A percentile compares a stretch with the other conserved stretches of the same genome.
Conservation (phyloP, 192 early-diverging fungal species). For the Martensiomyces pterosporus region DNA sequence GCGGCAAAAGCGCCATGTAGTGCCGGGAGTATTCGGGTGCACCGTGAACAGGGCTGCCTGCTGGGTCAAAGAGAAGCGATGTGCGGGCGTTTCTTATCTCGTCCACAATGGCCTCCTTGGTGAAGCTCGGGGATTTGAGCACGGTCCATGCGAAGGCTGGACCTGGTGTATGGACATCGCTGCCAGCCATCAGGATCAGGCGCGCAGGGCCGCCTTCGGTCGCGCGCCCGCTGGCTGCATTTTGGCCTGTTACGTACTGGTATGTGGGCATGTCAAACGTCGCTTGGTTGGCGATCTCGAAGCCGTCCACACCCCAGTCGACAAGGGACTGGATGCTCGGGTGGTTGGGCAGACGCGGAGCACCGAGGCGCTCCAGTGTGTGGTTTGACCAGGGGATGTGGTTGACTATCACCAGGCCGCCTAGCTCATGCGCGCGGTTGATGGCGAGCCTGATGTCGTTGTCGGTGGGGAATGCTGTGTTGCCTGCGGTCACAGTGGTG, state of each 20-base stretch:
- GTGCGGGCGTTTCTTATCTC: constrained; percentile 57
- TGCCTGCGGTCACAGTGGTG: constrained; percentile 45
- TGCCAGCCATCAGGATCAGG: constrained; percentile 58
- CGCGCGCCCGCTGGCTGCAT: too few species aligned
- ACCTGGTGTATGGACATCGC: constrained; percentile 63
- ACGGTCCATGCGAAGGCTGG: constrained; percentile 63
- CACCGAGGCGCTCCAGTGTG: constrained; percentile 53
- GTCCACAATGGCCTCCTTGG: constrained; percentile 51
- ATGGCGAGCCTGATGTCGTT: constrained; percentile 58
- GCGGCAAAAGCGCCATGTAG: constrained; percentile 42
- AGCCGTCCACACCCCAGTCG: constrained; percentile 67
- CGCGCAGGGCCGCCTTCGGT: constrained; percentile 38
- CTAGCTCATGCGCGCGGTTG: constrained; percentile 56
- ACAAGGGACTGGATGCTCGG: constrained; percentile 55
- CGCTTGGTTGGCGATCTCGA: constrained; percentile 62
- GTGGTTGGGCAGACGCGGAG: constrained; percentile 58
- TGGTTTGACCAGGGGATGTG: constrained; percentile 75
- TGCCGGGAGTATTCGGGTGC: constrained; percentile 31
- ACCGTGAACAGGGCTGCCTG: constrained; percentile 52
- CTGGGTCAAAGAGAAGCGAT: constrained; percentile 63
- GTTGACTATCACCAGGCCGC: constrained; percentile 70
- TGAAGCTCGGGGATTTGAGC: constrained; percentile 45
- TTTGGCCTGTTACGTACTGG: constrained; percentile 24
- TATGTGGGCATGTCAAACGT: constrained; percentile 59
- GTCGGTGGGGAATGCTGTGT: constrained; percentile 56